phyloP scores from a whole-genome alignment of 2,329 filamentous ascomycete species.

The Myriosclerotinia duriaeana region DNA sequence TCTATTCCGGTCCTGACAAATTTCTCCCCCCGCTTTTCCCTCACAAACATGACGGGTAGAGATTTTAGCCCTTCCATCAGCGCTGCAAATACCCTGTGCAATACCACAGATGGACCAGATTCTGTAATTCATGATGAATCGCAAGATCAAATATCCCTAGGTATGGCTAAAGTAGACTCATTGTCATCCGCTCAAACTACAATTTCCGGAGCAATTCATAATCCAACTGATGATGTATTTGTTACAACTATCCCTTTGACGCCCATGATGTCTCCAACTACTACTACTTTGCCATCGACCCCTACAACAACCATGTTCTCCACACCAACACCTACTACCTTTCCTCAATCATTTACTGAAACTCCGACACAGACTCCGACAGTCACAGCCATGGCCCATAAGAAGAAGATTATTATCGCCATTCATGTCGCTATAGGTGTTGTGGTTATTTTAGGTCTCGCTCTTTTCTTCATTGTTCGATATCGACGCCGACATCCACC shows the following conservation, averaged over 20 bases:
- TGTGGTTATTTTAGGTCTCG: not conserved
- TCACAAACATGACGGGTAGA: conserved; percentile 20
- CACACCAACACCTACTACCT: not conserved
- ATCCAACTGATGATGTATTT: conserved; percentile 1
- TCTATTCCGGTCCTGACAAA: conserved; percentile 18
- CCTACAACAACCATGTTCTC: not conserved
- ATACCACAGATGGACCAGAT: conserved; percentile 10
- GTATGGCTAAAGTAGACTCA: not conserved
- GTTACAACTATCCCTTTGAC: conserved; percentile 13
- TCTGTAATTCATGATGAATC: conserved; percentile 19
- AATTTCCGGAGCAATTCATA: conserved; percentile 6
- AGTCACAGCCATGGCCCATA: not conserved
- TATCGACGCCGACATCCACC: not conserved
- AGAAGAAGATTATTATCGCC: not conserved
- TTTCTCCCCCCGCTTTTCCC: conserved; percentile 21
- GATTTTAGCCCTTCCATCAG: conserved; percentile 14
- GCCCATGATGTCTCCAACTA: not conserved
- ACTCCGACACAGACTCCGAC: not conserved
- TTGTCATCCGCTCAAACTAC: conserved; percentile 19
- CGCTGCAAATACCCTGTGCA: conserved; percentile 11
- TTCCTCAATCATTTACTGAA: not conserved
- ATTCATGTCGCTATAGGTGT: not conserved
- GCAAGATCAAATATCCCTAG: conserved; percentile 16
- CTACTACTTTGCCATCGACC: not conserved
- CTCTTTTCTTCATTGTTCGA: conserved; percentile 7